Percentiles rank a stretch among this genome's conserved stretches.
phyloP scores from a whole-genome alignment of 2,329 filamentous ascomycete genomes.

The Diaporthe ampelina region DNA sequence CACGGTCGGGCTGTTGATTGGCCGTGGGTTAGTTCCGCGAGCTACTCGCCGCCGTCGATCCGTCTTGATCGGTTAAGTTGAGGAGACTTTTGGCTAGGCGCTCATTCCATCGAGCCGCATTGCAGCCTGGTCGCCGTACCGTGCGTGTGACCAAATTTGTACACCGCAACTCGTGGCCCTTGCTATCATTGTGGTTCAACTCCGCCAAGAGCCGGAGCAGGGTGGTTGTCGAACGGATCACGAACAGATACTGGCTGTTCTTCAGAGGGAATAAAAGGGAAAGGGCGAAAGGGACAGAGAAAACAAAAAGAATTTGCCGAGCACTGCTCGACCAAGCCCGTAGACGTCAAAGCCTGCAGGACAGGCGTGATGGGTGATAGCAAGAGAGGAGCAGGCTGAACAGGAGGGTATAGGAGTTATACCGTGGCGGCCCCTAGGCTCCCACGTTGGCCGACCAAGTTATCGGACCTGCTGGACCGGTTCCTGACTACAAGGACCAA shows the following conservation, averaged over 20 bases:
- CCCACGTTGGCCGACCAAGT: slow-evolving; percentile 3
- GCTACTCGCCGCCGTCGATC: slow-evolving; percentile 22
- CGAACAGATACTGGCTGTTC: not conserved
- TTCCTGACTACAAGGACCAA: slow-evolving; percentile 27
- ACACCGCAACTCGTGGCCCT: not conserved
- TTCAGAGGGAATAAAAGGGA: not conserved
- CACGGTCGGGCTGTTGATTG: not conserved
- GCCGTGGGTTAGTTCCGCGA: slow-evolving; percentile 24
- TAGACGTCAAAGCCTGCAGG: not conserved
- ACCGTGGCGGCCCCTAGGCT: not conserved
- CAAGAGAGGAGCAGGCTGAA: slow-evolving; percentile 5
- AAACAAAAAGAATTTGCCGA: not conserved
- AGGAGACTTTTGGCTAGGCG: not conserved
- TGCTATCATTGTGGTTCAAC: not conserved
- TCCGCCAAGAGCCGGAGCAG: not conserved
- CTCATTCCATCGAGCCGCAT: not conserved
- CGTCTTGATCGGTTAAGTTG: slow-evolving; percentile 1
- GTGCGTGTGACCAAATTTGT: not conserved
- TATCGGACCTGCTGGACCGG: not conserved
- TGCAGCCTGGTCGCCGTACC: not conserved
- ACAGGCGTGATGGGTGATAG: no score
- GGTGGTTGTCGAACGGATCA: not conserved
- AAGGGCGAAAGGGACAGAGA: not conserved
- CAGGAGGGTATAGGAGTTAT: slow-evolving; percentile 25
- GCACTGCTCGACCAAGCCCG: slow-evolving; percentile 13